Percentiles rank a stretch among this genome's conserved stretches.
phyloP scores from a whole-genome alignment of 148 eudicot species.

The Rhododendron kiyosumense region DNA sequence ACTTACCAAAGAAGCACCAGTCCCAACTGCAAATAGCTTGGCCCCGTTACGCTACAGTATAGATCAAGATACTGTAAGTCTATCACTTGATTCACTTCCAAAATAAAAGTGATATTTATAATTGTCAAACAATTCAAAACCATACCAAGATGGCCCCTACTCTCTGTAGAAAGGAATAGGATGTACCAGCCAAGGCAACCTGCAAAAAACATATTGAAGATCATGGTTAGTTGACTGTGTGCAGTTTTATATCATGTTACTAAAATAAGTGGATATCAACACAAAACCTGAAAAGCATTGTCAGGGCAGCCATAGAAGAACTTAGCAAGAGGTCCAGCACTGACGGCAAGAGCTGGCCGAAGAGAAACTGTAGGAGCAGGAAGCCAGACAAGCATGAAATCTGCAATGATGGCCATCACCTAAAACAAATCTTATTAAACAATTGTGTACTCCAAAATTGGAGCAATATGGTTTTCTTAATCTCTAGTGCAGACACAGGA shows the following conservation, averaged over 20 bases:
- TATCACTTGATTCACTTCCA: neutral
- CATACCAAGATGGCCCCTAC: conserved; percentile 73
- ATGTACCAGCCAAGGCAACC: conserved; percentile 83
- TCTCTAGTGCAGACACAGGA: neutral
- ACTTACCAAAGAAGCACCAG: conserved; percentile 78
- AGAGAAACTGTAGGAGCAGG: conserved; percentile 93
- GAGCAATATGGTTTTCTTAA: neutral
- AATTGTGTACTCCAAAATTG: neutral
- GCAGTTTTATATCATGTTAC: neutral
- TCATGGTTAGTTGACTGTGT: neutral
- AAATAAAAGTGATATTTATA: neutral
- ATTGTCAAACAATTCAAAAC: neutral
- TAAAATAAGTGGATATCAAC: neutral
- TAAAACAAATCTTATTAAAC: conserved; percentile 27
- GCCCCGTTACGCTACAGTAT: conserved; percentile 77
- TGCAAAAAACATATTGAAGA: conserved; percentile 18
- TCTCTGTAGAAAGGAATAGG: conserved; percentile 70
- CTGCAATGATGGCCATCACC: conserved; percentile 97
- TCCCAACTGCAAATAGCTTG: conserved; percentile 80
- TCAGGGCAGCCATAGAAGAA: conserved; percentile 86
- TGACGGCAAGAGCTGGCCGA: conserved; percentile 59
- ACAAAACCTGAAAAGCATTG: conserved; percentile 80
- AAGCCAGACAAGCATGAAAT: conserved; percentile 94
- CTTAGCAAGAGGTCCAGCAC: conserved; percentile 58
- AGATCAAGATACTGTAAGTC: conserved; percentile 7